phyloP scores from a whole-genome alignment of 345 rosid genomes.

The Carallia brachiata region DNA sequence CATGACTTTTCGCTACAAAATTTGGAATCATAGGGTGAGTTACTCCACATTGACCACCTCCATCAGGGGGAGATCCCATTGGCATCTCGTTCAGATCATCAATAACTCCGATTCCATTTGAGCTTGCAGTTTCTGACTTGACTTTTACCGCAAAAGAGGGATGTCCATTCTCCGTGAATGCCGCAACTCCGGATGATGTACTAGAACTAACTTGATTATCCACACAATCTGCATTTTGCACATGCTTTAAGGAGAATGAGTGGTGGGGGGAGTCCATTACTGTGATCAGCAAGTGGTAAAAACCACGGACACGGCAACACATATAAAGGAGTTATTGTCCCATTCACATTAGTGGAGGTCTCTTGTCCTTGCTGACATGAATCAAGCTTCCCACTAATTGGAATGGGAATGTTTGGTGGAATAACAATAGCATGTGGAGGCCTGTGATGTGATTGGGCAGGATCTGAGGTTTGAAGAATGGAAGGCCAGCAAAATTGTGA shows the following conservation, averaged over 20 bases:
- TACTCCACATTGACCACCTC: constrained; percentile 21
- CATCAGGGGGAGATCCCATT: constrained; percentile 19
- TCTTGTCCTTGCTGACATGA: constrained; percentile 37
- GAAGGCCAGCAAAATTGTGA: constrained; percentile 72
- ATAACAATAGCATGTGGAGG: constrained; percentile 31
- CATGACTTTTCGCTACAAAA: constrained; percentile 25
- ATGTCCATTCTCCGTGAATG: constrained; percentile 24
- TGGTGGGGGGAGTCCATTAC: constrained; percentile 32
- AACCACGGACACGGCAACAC: constrained; percentile 72
- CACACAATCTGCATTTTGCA: constrained; percentile 31
- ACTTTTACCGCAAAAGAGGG: constrained; percentile 29
- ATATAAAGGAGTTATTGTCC: constrained; percentile 47
- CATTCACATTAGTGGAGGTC: constrained; percentile 27
- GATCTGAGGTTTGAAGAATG: constrained; percentile 46
- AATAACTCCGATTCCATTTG: constrained; percentile 31
- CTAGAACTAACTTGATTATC: constrained; percentile 30
- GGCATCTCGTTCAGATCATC: constrained; percentile 39
- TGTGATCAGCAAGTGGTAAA: constrained; percentile 48
- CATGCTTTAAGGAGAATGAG: constrained; percentile 26
- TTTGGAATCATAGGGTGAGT: constrained; percentile 5
- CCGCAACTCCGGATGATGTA: constrained; percentile 37
- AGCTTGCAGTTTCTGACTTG: constrained; percentile 43
- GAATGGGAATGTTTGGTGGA: constrained; percentile 31
- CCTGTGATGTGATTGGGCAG: constrained; percentile 34
- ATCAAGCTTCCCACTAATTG: constrained; percentile 32